Evolutionary conservation across 805 yeast genomes (phyloP), one percentile per base, ranked within the genome.

Genomic region (Suhomyces sp.): DNA sequence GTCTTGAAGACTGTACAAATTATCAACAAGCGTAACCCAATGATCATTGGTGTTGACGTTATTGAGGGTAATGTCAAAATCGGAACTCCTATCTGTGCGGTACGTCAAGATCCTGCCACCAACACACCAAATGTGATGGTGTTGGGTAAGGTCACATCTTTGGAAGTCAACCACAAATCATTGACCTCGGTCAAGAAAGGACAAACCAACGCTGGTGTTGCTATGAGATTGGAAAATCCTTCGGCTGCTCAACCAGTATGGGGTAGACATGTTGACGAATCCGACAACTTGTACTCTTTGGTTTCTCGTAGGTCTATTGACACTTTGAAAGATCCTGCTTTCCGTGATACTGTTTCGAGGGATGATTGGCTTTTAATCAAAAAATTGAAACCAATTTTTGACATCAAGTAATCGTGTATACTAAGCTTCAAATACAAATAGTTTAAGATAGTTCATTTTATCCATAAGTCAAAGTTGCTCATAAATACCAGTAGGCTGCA

Each of bases 21-120:
- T 67, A 94, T 94, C 71, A 94, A 94, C 85, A 93, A 93, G 78
- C 89, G 99, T 75, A 90, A 92, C 71, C 99, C 99, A 56, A 94
- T 94, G 98, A 92, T 94, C 66, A 89, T 94, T 66, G 99, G 99
- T 84, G 98, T 94, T 53, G 99, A 94, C 68, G 96, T 94, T 54
- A 71, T 82, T 44, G 98, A 94, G 67, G 99, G 99, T 64, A 78
- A 87, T 45, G 80, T 94, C 43, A 83, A 92, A 56, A 71, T 88
- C 43, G 99, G 99, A 53, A 92, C 99, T 5, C 99, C 99, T 56
- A 89, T 94, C 54, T 87, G 96, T 76, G 91, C 93, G 24, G 97
- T 94, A 44, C 91, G 90, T 70, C 75, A 78, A 43, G 97, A 93
- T 67, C 97, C 97, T 43, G 79, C 78, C 15, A 89, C 97, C 0